phyloP scores from a whole-genome alignment of 106 monocot genomes.

The Amphibolis antarctica region DNA sequence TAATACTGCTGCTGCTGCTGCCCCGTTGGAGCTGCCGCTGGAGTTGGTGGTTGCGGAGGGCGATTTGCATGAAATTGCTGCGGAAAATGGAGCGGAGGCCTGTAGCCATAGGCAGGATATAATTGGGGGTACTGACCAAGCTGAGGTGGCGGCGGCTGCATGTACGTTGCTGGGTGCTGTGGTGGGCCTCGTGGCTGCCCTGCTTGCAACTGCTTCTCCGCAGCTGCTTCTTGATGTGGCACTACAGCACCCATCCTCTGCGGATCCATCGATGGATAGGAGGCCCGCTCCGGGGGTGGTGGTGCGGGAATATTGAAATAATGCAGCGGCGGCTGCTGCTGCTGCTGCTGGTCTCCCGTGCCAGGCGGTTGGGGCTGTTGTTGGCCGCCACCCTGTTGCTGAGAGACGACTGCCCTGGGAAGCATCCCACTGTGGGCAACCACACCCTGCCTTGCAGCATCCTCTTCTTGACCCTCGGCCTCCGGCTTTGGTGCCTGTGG shows the following conservation, averaged over 20 bases:
- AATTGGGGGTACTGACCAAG: conserved; percentile 46
- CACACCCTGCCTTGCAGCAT: conserved; percentile 36
- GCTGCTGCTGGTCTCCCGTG: conserved; percentile 30
- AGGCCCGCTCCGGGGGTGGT: conserved; percentile 32
- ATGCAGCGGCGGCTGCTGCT: conserved; percentile 17
- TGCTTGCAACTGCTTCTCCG: conserved; percentile 24
- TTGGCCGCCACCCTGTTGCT: conserved; percentile 34
- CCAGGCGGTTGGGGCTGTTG: conserved; percentile 66
- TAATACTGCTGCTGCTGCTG: conserved; percentile 27
- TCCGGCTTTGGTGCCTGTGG: conserved; percentile 65
- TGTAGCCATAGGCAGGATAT: conserved; percentile 68
- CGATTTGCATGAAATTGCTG: conserved; percentile 48
- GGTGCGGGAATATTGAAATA: conserved; percentile 81
- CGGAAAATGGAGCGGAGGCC: conserved; percentile 35
- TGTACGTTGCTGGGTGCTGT: conserved; percentile 12
- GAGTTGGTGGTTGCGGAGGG: conserved; percentile 35
- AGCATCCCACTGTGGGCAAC: conserved; percentile 63
- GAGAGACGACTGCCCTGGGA: conserved; percentile 67
- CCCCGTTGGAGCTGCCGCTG: conserved; percentile 18
- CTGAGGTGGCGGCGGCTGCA: conserved; percentile 29
- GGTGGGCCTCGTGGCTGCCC: conserved; percentile 16
- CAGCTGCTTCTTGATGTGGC: conserved; percentile 33
- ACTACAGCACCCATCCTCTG: conserved; percentile 93
- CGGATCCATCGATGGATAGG: conserved; percentile 96
- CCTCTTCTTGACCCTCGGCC: conserved; percentile 32